Evolutionary conservation across 2,329 filamentous ascomycete genomes (phyloP).

Genomic region (Xylaria sp.): DNA sequence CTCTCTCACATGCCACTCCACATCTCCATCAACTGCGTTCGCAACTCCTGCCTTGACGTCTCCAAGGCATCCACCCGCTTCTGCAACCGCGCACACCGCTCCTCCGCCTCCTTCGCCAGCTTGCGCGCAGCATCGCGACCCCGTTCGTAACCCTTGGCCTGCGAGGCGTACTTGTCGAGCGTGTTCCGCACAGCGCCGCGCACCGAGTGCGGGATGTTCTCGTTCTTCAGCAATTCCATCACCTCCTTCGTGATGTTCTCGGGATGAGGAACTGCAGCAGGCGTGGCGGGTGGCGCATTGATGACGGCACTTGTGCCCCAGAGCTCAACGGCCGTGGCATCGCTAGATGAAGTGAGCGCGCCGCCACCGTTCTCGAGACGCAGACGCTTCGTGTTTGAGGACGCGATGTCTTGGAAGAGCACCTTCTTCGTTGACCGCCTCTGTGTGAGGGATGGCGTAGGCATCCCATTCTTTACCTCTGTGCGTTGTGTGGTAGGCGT

Average conservation of each 20-base stretch:
- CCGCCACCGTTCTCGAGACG: background rate
- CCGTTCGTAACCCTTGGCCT: conserved; percentile 54
- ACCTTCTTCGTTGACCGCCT: conserved; percentile 24
- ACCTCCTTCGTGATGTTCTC: conserved; percentile 41
- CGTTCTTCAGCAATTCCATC: conserved; percentile 43
- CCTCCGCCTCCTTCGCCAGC: conserved; percentile 57
- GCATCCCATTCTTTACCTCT: conserved; percentile 21
- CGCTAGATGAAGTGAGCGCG: background rate
- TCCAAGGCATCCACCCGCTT: conserved; percentile 37
- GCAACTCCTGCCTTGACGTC: conserved; percentile 27
- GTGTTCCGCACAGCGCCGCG: conserved; percentile 37
- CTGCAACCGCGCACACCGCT: conserved; percentile 36
- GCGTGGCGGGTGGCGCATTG: background rate
- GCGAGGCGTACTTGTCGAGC: conserved; percentile 52
- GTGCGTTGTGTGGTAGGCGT: conserved; percentile 10
- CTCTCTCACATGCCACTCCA: conserved; percentile 3
- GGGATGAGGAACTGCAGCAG: background rate
- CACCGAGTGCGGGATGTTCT: conserved; percentile 37
- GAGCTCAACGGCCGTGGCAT: conserved; percentile 16
- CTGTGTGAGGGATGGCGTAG: conserved; percentile 24
- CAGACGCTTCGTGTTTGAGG: conserved; percentile 17
- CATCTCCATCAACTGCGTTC: conserved; percentile 7
- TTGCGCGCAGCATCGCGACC: conserved; percentile 63
- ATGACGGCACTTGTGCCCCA: conserved; percentile 17
- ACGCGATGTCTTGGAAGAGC: background rate